phyloP scores from a whole-genome alignment of 2,329 filamentous ascomycete species.

The Amauroascus verrucosus region DNA sequence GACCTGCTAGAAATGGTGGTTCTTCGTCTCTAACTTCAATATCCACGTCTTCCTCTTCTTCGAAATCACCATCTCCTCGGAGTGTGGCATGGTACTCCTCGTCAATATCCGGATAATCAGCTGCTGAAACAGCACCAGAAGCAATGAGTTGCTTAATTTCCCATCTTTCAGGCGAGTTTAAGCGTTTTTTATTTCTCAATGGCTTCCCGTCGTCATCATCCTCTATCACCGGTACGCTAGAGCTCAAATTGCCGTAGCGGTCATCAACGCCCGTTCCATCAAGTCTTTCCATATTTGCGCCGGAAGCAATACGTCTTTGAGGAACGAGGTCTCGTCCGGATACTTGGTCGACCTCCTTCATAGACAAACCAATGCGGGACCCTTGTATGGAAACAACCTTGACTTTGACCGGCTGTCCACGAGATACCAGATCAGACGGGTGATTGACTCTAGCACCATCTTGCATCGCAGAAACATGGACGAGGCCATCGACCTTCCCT shows the following conservation, averaged over 20 bases:
- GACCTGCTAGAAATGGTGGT: conserved; percentile 86
- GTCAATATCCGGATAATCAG: conserved; percentile 88
- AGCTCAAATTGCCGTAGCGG: conserved; percentile 45
- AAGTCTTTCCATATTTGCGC: conserved; percentile 77
- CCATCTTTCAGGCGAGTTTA: conserved; percentile 96
- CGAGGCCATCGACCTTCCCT: conserved; percentile 83
- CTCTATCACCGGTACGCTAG: conserved; percentile 54
- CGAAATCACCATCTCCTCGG: conserved; percentile 74
- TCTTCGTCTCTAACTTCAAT: conserved; percentile 96
- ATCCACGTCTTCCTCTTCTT: conserved; percentile 91
- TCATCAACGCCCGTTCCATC: conserved; percentile 50
- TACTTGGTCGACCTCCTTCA: conserved; percentile 93
- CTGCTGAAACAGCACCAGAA: conserved; percentile 83
- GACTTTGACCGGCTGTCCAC: conserved; percentile 77
- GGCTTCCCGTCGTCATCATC: conserved; percentile 46
- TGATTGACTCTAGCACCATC: conserved; percentile 81
- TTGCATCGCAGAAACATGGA: conserved; percentile 83
- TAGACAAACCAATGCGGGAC: conserved; percentile 72
- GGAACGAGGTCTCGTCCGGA: conserved; percentile 76
- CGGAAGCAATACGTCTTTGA: conserved; percentile 67
- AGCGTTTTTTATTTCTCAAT: conserved; percentile 66
- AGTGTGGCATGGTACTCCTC: conserved; percentile 86
- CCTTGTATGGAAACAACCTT: conserved; percentile 85
- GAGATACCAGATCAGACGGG: conserved; percentile 73
- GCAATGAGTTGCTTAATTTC: conserved; percentile 95